Percentiles rank a stretch among this genome's conserved stretches.
Conservation (phyloP, 2,329 filamentous ascomycete genomes). For the Colletotrichum horii region DNA sequence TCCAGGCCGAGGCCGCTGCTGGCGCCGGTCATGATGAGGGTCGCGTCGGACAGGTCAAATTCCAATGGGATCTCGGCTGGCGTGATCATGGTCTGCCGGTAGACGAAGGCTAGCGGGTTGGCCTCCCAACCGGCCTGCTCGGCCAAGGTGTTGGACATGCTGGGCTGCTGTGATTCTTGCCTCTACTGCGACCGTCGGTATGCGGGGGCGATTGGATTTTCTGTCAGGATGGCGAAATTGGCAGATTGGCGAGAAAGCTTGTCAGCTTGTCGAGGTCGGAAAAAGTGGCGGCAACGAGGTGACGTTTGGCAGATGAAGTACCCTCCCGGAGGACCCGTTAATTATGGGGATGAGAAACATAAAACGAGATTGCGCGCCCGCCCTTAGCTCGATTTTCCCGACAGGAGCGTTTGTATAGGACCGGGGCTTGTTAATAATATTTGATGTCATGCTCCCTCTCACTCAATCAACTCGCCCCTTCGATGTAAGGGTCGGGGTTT, state of each 20-base stretch:
- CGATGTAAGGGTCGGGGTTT: neutral
- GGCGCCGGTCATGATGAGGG: constrained; percentile 47
- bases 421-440: neutral
- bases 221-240: neutral
- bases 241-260: constrained; percentile 11
- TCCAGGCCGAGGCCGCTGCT: constrained; percentile 48
- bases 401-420: neutral
- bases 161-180: fast-evolving
- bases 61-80: constrained; percentile 12
- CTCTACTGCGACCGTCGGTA: neutral
- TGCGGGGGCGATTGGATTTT: neutral
- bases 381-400: neutral
- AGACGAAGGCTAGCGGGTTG: constrained; percentile 17
- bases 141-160: constrained; percentile 19
- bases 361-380: constrained; percentile 10
- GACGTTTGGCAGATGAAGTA: neutral
- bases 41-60: constrained; percentile 27
- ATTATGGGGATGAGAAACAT: constrained; percentile 15
- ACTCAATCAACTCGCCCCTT: neutral
- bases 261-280: neutral
- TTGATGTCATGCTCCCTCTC: neutral
- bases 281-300: neutral
- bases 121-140: constrained; percentile 15
- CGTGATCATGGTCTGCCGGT: constrained; percentile 12
- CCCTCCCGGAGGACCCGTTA: constrained; percentile 2